Conservation (phyloP, 768 basidiomycete genomes). For the Boletus rufocinnamomeus region DNA sequence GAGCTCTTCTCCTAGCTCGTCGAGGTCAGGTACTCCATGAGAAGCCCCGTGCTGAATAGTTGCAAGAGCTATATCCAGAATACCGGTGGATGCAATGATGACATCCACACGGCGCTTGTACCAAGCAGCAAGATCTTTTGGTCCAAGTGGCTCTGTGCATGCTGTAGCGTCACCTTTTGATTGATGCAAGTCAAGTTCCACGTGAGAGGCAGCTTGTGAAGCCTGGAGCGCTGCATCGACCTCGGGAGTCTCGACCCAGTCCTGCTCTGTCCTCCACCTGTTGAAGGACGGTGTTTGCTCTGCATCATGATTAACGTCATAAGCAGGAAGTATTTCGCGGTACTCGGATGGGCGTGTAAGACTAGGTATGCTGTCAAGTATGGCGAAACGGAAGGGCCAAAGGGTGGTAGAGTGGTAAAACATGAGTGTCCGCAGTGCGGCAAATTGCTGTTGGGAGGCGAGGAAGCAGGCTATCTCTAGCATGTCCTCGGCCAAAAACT, state of each 20-base stretch:
- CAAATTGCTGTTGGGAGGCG: conserved; percentile 61
- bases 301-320: conserved; percentile 48
- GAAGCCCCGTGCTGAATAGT: conserved; percentile 86
- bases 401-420: conserved; percentile 56
- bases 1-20: conserved; percentile 89
- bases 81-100: conserved; percentile 66
- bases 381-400: conserved; percentile 67
- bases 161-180: conserved; percentile 8
- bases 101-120: conserved; percentile 65
- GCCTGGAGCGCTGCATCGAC: conserved; percentile 45
- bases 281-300: conserved; percentile 40
- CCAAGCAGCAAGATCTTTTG: conserved; percentile 62
- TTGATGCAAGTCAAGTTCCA: conserved; percentile 15
- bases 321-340: conserved; percentile 60
- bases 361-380: conserved; percentile 76
- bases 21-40: conserved; percentile 72
- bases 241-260: conserved; percentile 57
- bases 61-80: conserved; percentile 77
- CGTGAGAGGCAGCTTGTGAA: conserved; percentile 21
- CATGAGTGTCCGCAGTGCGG: conserved; percentile 59
- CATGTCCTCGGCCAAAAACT: conserved; percentile 65
- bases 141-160: conserved; percentile 14
- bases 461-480: conserved; percentile 61
- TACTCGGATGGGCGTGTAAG: conserved; percentile 66
- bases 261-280: conserved; percentile 53